Conservation (phyloP, 2,329 filamentous ascomycete genomes). For the Arthrobotrys sphaeroides region DNA sequence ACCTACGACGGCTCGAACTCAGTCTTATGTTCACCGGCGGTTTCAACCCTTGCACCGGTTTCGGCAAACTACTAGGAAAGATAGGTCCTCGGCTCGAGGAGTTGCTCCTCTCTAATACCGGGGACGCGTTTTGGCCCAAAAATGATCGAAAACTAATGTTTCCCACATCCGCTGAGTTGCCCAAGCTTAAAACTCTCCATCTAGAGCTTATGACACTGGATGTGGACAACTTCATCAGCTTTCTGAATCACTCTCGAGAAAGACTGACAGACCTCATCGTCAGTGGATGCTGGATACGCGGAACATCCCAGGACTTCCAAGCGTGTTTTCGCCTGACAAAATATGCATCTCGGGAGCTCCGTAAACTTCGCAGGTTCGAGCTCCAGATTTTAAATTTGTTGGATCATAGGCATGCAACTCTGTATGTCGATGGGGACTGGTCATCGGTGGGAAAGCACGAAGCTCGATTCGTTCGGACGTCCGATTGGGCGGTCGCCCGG, state of each 20-base stretch:
- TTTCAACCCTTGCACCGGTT: background rate
- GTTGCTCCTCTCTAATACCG: background rate
- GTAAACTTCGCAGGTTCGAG: background rate
- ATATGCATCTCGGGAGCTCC: background rate
- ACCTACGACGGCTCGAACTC: background rate
- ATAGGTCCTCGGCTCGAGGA: background rate
- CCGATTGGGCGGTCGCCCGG: background rate
- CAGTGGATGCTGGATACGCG: background rate
- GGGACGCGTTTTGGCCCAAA: background rate
- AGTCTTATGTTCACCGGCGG: background rate
- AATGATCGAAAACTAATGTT: background rate
- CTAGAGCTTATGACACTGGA: background rate
- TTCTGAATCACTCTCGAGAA: background rate
- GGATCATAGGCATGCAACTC: background rate
- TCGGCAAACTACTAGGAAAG: background rate
- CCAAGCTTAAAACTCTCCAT: background rate
- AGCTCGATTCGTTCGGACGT: background rate
- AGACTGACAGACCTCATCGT: background rate
- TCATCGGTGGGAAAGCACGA: background rate
- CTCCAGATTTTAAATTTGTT: background rate
- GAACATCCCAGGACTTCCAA: background rate
- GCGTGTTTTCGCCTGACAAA: background rate
- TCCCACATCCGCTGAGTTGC: background rate
- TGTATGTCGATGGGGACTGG: background rate
- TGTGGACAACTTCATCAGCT: background rate